These are phyloP conservation scores for Mucor lusitanicus DNA, from an alignment of 371 early-diverging fungal genomes.

Conservation along the genomic window DNA sequence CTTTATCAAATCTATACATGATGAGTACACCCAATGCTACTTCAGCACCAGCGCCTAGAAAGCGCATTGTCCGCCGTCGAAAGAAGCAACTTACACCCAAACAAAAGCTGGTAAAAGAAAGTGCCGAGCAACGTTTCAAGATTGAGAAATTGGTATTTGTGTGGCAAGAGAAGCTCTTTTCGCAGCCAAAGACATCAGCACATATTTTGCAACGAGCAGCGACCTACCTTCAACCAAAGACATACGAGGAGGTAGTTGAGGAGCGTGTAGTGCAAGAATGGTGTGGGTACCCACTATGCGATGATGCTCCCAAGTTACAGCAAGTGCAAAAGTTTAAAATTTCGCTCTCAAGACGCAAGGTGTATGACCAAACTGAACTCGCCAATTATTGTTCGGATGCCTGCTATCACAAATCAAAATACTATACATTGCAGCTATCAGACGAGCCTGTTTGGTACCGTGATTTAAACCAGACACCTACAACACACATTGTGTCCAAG, in stretches of 20 bases:
- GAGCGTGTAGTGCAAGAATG: slow-evolving; percentile 64
- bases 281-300: slow-evolving; percentile 77
- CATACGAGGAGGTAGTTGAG: slow-evolving; percentile 64
- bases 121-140: slow-evolving; percentile 48
- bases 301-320: slow-evolving; percentile 18
- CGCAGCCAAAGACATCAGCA: slow-evolving; percentile 20
- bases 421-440: slow-evolving; percentile 59
- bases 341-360: slow-evolving; percentile 60
- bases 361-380: slow-evolving; percentile 65
- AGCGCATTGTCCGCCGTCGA: slow-evolving; percentile 3
- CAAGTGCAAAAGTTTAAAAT: slow-evolving; percentile 56
- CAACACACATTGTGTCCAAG: slow-evolving; percentile 29
- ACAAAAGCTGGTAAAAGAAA: slow-evolving; percentile 50
- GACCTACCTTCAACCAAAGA: slow-evolving; percentile 43
- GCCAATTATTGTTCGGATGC: slow-evolving; percentile 63
- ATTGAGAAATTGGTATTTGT: slow-evolving; percentile 55
- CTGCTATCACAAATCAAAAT: slow-evolving; percentile 65
- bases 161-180: slow-evolving; percentile 63
- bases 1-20: not conserved
- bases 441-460: slow-evolving; percentile 68
- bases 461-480: slow-evolving; percentile 17
- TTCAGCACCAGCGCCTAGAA: not conserved
- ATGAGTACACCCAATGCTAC: not conserved
- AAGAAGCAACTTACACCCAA: slow-evolving; percentile 38
- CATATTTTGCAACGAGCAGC: slow-evolving; percentile 36